Percentiles rank a stretch among this genome's conserved stretches.
These are phyloP conservation scores for Colletotrichum nymphaeae DNA, from an alignment of 2,329 filamentous ascomycete genomes.

Conservation along the genomic window DNA sequence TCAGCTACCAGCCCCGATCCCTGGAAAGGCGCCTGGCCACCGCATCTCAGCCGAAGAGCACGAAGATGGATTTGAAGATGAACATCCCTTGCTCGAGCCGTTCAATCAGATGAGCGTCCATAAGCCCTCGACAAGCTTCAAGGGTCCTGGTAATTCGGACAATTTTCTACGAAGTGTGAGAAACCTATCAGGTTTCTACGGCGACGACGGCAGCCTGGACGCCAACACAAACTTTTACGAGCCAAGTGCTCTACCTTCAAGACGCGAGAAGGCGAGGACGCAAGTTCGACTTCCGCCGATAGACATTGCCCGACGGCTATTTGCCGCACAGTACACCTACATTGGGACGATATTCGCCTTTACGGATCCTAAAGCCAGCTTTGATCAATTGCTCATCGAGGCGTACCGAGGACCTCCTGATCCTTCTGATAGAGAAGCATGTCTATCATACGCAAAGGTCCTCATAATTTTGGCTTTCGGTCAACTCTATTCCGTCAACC, in stretches of 20 bases:
- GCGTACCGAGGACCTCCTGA: conserved; percentile 57
- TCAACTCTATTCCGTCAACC: conserved; percentile 67
- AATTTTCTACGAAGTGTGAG: conserved; percentile 50
- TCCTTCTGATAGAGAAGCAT: conserved; percentile 56
- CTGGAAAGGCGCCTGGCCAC: not conserved
- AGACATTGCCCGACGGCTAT: conserved; percentile 61
- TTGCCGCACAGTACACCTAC: conserved; percentile 64
- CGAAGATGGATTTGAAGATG: conserved; percentile 45
- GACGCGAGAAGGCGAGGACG: conserved; percentile 39
- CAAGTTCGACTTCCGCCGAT: conserved; percentile 57
- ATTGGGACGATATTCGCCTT: conserved; percentile 69
- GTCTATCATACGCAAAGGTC: conserved; percentile 62
- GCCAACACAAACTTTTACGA: conserved; percentile 48
- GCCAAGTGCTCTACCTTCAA: conserved; percentile 46
- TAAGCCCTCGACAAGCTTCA: conserved; percentile 46
- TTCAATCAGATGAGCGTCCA: conserved; percentile 49
- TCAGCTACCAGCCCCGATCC: not conserved
- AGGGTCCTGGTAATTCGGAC: conserved; percentile 51
- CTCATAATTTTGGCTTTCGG: conserved; percentile 66
- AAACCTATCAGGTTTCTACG: conserved; percentile 47
- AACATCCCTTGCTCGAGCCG: conserved; percentile 46
- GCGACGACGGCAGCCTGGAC: conserved; percentile 47
- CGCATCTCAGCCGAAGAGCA: conserved; percentile 38
- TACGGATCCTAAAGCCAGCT: conserved; percentile 54
- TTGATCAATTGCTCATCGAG: conserved; percentile 56